Percentiles rank a stretch among this genome's conserved stretches.
Evolutionary conservation across 2,329 filamentous ascomycete species (phyloP).

Genomic region (Geoglossum cookeanum): DNA sequence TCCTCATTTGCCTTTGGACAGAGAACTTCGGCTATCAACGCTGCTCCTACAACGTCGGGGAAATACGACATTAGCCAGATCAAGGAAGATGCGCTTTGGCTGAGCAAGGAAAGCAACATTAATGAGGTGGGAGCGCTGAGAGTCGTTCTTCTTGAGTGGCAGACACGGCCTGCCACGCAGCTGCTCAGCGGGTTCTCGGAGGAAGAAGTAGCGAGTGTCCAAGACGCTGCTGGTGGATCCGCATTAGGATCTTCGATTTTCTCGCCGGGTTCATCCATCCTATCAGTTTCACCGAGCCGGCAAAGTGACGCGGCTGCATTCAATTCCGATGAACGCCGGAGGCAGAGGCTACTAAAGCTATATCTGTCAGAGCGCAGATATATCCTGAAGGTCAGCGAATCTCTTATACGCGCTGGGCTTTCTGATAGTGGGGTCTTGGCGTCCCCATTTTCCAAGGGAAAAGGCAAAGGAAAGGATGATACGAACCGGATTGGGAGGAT

Average conservation of each 20-base stretch:
- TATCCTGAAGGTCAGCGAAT: constrained; percentile 44
- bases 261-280: constrained; percentile 14
- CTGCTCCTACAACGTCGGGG: constrained; percentile 46
- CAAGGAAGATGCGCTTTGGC: constrained; percentile 71
- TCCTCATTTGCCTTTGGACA: constrained; percentile 60
- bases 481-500: background rate
- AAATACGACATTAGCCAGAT: constrained; percentile 58
- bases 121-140: constrained; percentile 70
- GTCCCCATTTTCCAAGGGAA: constrained; percentile 1
- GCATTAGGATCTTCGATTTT: constrained; percentile 38
- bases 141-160: constrained; percentile 65
- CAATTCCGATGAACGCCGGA: constrained; percentile 27
- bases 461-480: constrained; percentile 4
- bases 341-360: constrained; percentile 46
- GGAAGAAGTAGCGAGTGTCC: constrained; percentile 58
- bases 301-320: background rate
- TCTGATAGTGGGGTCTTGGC: constrained; percentile 3
- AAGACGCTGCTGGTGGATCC: constrained; percentile 50
- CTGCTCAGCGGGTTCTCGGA: constrained; percentile 53
- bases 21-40: constrained; percentile 71
- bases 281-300: background rate
- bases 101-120: constrained; percentile 58
- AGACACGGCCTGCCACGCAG: constrained; percentile 55
- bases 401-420: constrained; percentile 14
- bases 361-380: constrained; percentile 55